These are phyloP conservation scores for Fusarium irregulare DNA, from an alignment of 2,329 filamentous ascomycete species.

Conservation along the genomic window DNA sequence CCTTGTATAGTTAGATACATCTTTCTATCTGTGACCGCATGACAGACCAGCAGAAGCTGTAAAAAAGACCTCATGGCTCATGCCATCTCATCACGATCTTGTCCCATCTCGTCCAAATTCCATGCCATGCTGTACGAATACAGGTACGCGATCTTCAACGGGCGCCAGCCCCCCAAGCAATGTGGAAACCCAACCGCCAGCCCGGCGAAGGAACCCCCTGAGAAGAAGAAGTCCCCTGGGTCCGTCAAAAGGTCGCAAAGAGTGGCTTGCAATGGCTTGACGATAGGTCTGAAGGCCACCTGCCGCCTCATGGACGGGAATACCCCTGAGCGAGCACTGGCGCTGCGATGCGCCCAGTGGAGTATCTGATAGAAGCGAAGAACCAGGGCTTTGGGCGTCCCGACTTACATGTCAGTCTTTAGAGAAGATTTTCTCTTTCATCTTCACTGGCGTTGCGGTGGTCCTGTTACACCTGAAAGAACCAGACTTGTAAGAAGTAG, in stretches of 20 bases:
- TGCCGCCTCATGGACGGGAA: constrained; percentile 29
- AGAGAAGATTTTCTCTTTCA: constrained; percentile 10
- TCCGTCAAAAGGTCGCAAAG: constrained; percentile 22
- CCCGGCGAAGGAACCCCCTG: constrained; percentile 37
- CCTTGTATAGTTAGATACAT: constrained; percentile 3
- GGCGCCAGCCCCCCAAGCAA: constrained; percentile 26
- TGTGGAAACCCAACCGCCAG: constrained; percentile 34
- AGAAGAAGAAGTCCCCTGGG: constrained; percentile 21
- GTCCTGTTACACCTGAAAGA: neutral
- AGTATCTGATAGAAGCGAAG: constrained; percentile 11
- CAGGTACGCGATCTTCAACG: constrained; percentile 19
- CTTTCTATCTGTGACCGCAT: constrained; percentile 32
- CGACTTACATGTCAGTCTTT: constrained; percentile 37
- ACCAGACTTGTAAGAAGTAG: neutral
- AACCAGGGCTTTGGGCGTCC: constrained; percentile 26
- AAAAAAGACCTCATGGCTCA: constrained; percentile 18
- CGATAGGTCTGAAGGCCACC: constrained; percentile 23
- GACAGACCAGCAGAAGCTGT: constrained; percentile 35
- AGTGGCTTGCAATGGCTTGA: constrained; percentile 30
- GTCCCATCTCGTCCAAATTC: constrained; percentile 39
- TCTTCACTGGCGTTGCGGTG: constrained; percentile 7
- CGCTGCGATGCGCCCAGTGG: constrained; percentile 47
- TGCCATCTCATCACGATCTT: constrained; percentile 33
- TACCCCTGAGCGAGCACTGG: constrained; percentile 42
- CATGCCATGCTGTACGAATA: constrained; percentile 36